phyloP scores from a whole-genome alignment of 2,329 filamentous ascomycete species.

The Beauveria caledonica region DNA sequence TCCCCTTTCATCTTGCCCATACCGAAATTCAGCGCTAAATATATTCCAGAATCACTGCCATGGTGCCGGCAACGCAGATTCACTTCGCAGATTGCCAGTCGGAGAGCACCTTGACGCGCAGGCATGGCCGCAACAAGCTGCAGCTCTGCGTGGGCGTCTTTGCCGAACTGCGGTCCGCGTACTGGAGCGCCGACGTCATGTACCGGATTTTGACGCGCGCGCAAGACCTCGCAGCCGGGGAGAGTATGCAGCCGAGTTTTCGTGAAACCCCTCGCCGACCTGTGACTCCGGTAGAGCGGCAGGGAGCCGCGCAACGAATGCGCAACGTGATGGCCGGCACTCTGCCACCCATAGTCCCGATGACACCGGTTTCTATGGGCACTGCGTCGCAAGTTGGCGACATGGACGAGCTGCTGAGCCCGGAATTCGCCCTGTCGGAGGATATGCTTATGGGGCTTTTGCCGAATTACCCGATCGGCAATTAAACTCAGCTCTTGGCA shows the following conservation, averaged over 20 bases:
- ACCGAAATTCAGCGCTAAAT: neutral
- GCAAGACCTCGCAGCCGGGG: neutral
- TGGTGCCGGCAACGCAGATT: slow-evolving; percentile 7
- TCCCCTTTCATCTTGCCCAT: too few relatives aligned
- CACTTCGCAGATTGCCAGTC: slow-evolving; percentile 6
- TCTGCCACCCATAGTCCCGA: neutral
- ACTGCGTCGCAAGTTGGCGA: neutral
- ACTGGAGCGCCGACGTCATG: slow-evolving; percentile 10
- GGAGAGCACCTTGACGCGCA: neutral
- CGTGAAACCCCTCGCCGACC: neutral
- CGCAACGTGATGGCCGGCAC: neutral
- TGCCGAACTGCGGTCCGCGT: neutral
- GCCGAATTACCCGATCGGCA: neutral
- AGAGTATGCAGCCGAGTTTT: neutral
- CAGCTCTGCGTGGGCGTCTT: neutral
- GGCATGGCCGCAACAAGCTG: neutral
- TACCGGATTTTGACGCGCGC: slow-evolving; percentile 3
- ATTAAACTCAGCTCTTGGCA: neutral
- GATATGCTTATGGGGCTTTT: neutral
- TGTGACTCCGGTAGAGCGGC: too few relatives aligned
- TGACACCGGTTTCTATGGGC: neutral
- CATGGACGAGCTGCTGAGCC: slow-evolving; percentile 2
- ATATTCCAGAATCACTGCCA: neutral
- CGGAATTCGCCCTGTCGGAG: neutral
- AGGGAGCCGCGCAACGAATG: too few relatives aligned